phyloP scores from a whole-genome alignment of 495 filamentous ascomycete genomes.

The Pyrenula massariospora region DNA sequence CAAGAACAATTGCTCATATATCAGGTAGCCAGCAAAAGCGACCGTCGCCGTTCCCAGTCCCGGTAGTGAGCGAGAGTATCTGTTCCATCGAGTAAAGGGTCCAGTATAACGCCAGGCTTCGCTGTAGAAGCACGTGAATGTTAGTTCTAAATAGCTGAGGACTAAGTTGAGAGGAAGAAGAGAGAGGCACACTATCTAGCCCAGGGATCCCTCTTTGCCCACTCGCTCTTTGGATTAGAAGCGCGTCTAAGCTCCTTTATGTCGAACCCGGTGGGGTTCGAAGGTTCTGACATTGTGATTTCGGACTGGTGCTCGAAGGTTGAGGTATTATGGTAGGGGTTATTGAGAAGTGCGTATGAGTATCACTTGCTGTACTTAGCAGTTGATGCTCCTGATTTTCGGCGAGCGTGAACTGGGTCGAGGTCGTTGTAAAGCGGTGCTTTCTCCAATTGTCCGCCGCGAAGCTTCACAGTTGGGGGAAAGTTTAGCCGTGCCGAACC shows the following conservation, averaged over 20 bases:
- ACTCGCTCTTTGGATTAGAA: conserved; percentile 42
- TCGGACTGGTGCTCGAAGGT: conserved; percentile 7
- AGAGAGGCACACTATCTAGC: conserved; percentile 46
- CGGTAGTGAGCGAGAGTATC: conserved; percentile 75
- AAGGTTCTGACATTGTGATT: conserved; percentile 40
- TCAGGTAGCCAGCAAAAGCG: conserved; percentile 80
- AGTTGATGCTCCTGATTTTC: too few relatives aligned
- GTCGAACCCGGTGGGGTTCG: conserved; percentile 80
- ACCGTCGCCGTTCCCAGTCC: conserved; percentile 85
- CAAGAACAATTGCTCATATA: conserved; percentile 77
- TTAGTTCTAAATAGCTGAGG: too few relatives aligned
- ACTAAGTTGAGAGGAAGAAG: conserved; percentile 1
- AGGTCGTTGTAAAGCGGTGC: too few relatives aligned
- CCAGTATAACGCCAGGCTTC: conserved; percentile 93
- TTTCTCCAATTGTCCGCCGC: too few relatives aligned
- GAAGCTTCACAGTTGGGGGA: background rate
- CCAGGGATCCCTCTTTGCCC: conserved; percentile 74
- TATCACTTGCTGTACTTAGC: too few relatives aligned
- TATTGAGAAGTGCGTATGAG: too few relatives aligned
- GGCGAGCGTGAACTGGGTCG: too few relatives aligned
- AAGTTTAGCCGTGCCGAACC: background rate
- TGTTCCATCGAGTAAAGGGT: conserved; percentile 76
- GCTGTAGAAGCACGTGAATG: conserved; percentile 40
- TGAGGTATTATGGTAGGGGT: conserved; percentile 1
- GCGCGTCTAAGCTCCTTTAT: conserved; percentile 57